Base-by-base conservation (phyloP, 257 asterid genomes). In the Solanum rostratum region DNA sequence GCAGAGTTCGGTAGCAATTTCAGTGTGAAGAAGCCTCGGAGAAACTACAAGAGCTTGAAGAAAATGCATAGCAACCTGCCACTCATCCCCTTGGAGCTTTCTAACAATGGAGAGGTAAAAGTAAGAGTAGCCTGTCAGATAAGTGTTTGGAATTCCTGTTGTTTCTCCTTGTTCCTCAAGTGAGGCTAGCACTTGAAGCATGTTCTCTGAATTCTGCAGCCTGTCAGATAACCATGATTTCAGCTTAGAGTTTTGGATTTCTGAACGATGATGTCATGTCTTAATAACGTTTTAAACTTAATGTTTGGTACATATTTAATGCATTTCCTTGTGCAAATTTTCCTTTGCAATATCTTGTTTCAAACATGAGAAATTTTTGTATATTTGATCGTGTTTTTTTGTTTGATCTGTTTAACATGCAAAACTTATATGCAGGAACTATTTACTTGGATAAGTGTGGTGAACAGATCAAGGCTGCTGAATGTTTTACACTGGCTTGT, bases 161-260 rank as follows among this genome's bases (percentile, higher is more conserved):
- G 98, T 96, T 6, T 30, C 79, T 14, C 97, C 96, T 7, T 87
- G 89, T 73, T 88, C 93, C 15, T 94, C 94, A 62, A 96, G 76
- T 6, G 97, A 92, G 1, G 98, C 98, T 3, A 98, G 99, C 10
- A 93, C 86, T 85, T 96, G 99, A 80, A 96, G 98, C 98, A 93
- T 90, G 62, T 84, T 91, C 89, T 96, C 99, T 3, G 97, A 90
- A 62, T 84, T 85, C 52, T 90, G 90, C 29, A 94, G 91, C 89
- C 30, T 86, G n/a, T n/a, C n/a, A n/a, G n/a, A n/a, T 45, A 65
- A 13, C 45, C 22, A 30, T 29, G 13, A 65, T 65, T 29, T 63
- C 71, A 65, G 15, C 73, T 65, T 13, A 29, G 39, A 15, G 43
- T 29, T 65, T 7, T 27, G 45, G 19, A 14, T 29, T 29, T 29